Evolutionary conservation across 352 stramenopile species (phyloP), one percentile per base, ranked within the genome.

Genomic region (Sclerospora graminicola): DNA sequence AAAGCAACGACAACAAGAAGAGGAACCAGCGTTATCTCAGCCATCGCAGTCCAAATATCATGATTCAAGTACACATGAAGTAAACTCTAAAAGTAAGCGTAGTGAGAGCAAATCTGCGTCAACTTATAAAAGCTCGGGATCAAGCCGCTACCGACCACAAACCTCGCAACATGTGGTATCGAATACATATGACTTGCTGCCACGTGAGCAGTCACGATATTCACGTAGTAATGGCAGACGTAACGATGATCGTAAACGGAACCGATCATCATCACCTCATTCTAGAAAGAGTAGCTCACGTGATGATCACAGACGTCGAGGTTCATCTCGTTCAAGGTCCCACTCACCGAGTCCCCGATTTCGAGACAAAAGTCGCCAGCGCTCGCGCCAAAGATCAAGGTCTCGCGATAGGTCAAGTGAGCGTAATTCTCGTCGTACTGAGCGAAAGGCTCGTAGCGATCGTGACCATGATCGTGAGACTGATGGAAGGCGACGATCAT

Each of bases 71-170:
- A n/a, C n/a, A n/a, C 21, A 26, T 26, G 21, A 26, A 26, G 21
- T 26, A 3, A 3, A 26, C 3, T 7, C 4, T 26, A 26, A 26
- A 26, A 26, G 4, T 7, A 60, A 54, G 13, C 40, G 41, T 26
- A 45, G 42, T 15, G 60, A 66, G 7, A 68, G 63, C 28, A 46
- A 37, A 21, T 33, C 8, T 4, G 43, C 29, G 5, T 34, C 52
- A 15, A 28, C 32, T 9, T 45, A 30, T 16, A 64, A 62, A 34
- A 53, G 41, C 15, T 45, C 54, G 13, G 45, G 41, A 15, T 33
- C 45, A 6, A 74, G 50, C 19, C 63, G 67, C 32, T 71, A 77
- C 48, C 62, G 66, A 6, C 66, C 63, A 28, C 40, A 58, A 21
- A 33, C 28, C 3, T 48, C 41, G 1, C 34, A 62, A n/a, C 18